These are phyloP conservation scores for Volvox reticuliferus DNA, from an alignment of 139 green algal species.

Conservation along the genomic window DNA sequence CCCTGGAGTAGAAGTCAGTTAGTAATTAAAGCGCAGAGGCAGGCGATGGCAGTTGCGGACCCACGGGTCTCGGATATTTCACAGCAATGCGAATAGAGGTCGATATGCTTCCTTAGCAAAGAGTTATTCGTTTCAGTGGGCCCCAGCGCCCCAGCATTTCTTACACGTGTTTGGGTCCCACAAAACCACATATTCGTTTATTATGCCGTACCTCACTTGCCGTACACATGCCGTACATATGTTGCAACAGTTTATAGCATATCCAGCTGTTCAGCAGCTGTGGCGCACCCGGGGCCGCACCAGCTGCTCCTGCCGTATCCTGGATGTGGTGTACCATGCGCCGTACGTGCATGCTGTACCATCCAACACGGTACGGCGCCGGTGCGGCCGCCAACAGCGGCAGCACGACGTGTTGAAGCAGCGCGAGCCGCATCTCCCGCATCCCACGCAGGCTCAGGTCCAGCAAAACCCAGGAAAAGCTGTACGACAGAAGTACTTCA, in stretches of 20 bases:
- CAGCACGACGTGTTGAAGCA: constrained; percentile 32
- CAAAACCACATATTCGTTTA: too few relatives aligned
- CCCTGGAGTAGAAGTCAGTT: too few relatives aligned
- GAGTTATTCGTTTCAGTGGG: too few relatives aligned
- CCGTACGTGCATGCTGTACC: constrained; percentile 33
- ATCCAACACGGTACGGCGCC: constrained; percentile 2
- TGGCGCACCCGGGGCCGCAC: neutral
- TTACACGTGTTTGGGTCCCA: too few relatives aligned
- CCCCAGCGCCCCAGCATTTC: too few relatives aligned
- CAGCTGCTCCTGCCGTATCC: constrained; percentile 5
- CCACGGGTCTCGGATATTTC: too few relatives aligned
- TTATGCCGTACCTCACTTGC: constrained; percentile 10
- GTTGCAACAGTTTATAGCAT: constrained; percentile 7
- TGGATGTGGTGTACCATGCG: constrained; percentile 6
- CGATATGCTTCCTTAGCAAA: too few relatives aligned
- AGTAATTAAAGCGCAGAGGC: too few relatives aligned
- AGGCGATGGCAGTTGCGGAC: too few relatives aligned
- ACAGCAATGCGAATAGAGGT: too few relatives aligned
- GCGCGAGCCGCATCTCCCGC: neutral
- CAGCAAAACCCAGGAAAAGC: constrained; percentile 13
- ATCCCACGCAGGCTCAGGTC: neutral
- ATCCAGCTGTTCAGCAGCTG: constrained; percentile 31
- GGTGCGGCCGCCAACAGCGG: constrained; percentile 43
- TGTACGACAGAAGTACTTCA: neutral
- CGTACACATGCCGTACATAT: constrained; percentile 38